Base-by-base conservation (phyloP, 2,329 filamentous ascomycete genomes). In the Fusarium musae region DNA sequence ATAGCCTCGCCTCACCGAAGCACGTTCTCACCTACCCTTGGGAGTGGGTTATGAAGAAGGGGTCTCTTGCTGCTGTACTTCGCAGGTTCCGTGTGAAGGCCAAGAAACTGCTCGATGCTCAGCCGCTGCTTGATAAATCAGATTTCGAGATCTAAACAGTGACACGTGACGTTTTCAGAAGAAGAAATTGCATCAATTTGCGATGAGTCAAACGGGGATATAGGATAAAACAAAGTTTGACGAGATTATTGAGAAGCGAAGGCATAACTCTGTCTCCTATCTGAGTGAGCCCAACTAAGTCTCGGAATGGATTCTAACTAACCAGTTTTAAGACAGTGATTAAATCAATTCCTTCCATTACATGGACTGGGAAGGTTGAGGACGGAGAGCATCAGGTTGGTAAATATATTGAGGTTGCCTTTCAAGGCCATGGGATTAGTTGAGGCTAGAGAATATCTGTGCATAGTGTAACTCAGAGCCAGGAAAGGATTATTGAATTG, bases 171-270 rank as follows among this genome's bases (percentile, higher is more conserved):
- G 5, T 28, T 9, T 21, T 15, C 0, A 15, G 11, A 3, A 15
- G 23, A 6, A 15, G 5, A 0, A 0, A 9, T 5, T 1, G 43
- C 2, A 9, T 3, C 2, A 28, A 13, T 8, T 19, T 17, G 0
- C 5, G 7, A 10, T 46, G 5, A 21, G 17, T 23, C 28, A 30
- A 30, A 26, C 4, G 1, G 23, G 7, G 4, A 13, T 44, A 4
- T 9, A 4, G 7, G 10, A 26, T n/a, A n/a, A n/a, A n/a, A n/a
- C n/a, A n/a, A n/a, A n/a, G n/a, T n/a, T n/a, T n/a, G n/a, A n/a
- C n/a, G n/a, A n/a, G n/a, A n/a, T n/a, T n/a, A n/a, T n/a, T n/a
- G n/a, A n/a, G n/a, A n/a, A n/a, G n/a, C n/a, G n/a, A n/a, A n/a
- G n/a, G n/a, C n/a, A n/a, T n/a, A n/a, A n/a, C n/a, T n/a, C n/a